Base-by-base conservation (phyloP, 805 yeast species). In the Saccharomyces kudriavzevii region DNA sequence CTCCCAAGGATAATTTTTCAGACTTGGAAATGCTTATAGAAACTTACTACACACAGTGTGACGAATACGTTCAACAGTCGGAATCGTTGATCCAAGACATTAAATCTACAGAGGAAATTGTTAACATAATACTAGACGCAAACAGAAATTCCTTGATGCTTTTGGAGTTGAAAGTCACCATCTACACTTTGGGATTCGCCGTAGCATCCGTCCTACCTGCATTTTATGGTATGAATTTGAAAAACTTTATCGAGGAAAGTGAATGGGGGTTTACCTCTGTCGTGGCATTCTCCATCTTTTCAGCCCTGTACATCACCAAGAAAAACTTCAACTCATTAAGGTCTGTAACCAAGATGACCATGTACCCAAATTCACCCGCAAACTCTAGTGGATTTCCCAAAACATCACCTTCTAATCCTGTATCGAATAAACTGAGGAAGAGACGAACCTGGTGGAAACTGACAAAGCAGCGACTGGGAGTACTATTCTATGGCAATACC, bases 1-100 rank as follows among this genome's bases (percentile, higher is more conserved):
- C 52, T 26, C 54, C 52, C 4, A 60, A 64, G 10, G 65, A 61
- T 24, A 80, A 79, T 63, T 78, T 76, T 57, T 87, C 85, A 8
- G 96, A 91, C 60, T 77, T 89, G 22, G 97, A 91, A 68, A 85
- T 90, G 84, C 74, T 91, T 49, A 67, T 91, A 22, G 97, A 91
- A 65, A 82, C 96, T 0, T 91, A 91, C 70, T 90, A 88, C 69
- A 85, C 87, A 55, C 97, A 90, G 61, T 85, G 92, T 65, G 97
- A 91, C 65, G 97, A 91, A 71, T 83, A 87, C 60, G 97, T 90
- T 5, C 97, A 91, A 68, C 92, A 87, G 60, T 84, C 96, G 0
- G 96, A 88, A 47, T 84, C 92, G 3, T 72, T 90, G 53, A 80
- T 87, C 22, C 84, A 83, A 60, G 96, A 91, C 65, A 89, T 91